Percentiles rank a stretch among this genome's conserved stretches.
Evolutionary conservation across 345 rosid genomes (phyloP).

Genomic region (Garcia nutans): DNA sequence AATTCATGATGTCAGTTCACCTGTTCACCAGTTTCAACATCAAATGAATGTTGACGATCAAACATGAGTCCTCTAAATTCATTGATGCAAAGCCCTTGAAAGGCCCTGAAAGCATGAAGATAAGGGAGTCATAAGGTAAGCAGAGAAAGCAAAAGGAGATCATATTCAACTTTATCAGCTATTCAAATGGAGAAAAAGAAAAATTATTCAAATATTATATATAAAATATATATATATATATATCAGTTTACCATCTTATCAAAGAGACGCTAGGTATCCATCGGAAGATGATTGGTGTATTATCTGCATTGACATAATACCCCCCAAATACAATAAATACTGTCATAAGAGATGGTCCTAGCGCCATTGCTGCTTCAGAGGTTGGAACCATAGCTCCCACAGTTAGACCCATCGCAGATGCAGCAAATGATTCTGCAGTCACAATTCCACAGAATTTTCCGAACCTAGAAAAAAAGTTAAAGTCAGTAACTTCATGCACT

Average conservation of each 20-base stretch:
- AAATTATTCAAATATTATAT: no score
- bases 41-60: slow-evolving; percentile 73
- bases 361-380: slow-evolving; percentile 98
- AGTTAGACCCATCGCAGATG: slow-evolving; percentile 98
- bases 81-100: slow-evolving; percentile 93
- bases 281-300: slow-evolving; percentile 84
- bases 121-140: background rate
- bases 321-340: slow-evolving; percentile 96
- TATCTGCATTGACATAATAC: slow-evolving; percentile 80
- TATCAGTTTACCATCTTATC: slow-evolving; percentile 72
- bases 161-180: background rate
- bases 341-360: slow-evolving; percentile 98
- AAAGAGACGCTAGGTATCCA: slow-evolving; percentile 92
- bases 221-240: no score
- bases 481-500: slow-evolving; percentile 14
- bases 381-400: slow-evolving; percentile 98
- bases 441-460: slow-evolving; percentile 91
- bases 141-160: background rate
- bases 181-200: background rate
- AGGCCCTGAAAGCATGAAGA: slow-evolving; percentile 67
- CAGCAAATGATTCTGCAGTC: slow-evolving; percentile 92
- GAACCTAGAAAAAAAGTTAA: slow-evolving; percentile 47
- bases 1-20: slow-evolving; percentile 35
- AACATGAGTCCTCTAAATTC: slow-evolving; percentile 85
- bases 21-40: slow-evolving; percentile 95